Base-by-base conservation (phyloP, 306 rosid genomes). In the Cicer arietinum region DNA sequence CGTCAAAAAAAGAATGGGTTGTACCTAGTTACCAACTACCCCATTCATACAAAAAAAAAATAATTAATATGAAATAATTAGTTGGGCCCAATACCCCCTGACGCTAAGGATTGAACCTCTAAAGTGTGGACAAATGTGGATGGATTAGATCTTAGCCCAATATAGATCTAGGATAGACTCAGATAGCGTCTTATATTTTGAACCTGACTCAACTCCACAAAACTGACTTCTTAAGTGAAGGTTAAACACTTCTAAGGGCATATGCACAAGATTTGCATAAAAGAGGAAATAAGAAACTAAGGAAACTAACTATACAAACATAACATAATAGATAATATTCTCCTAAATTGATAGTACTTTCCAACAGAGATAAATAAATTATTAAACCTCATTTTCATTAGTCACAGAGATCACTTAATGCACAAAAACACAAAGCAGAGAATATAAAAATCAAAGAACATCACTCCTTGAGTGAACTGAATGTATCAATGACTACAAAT, bases 381-480 rank as follows among this genome's bases (percentile, higher is more conserved):
- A 61, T 20, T 43, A 41, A 44, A 35, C 35, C 52, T 39, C 68
- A 0, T 52, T 73, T 81, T 54, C 42, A 50, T 70, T 65, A 63
- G 18, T 14, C 54, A 74, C 61, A 47, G 0, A 77, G 50, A 67
- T 51, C 44, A 80, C 37, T 16, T 10, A 41, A 63, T 52, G 66
- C 70, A n/a, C 59, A 37, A n/a, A 43, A 54, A 47, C 53, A 56
- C 70, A 16, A 40, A 77, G 63, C 56, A 50, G 59, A 63, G 46
- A 53, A 25, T 46, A 43, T 41, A 48, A 62, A 66, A 51, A 74
- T 41, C 52, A 74, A 42, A 48, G 46, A 64, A 43, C 41, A 17
- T 13, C 60, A 7, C 6, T 74, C 63, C 6, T 9, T 51, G 61
- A 52, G 37, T 58, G 59, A 60, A 67, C 51, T 39, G 8, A 68